A percentile compares a stretch with the other conserved stretches of the same genome.
phyloP scores from a whole-genome alignment of 345 rosid genomes.

The Schrenkiella parvula region DNA sequence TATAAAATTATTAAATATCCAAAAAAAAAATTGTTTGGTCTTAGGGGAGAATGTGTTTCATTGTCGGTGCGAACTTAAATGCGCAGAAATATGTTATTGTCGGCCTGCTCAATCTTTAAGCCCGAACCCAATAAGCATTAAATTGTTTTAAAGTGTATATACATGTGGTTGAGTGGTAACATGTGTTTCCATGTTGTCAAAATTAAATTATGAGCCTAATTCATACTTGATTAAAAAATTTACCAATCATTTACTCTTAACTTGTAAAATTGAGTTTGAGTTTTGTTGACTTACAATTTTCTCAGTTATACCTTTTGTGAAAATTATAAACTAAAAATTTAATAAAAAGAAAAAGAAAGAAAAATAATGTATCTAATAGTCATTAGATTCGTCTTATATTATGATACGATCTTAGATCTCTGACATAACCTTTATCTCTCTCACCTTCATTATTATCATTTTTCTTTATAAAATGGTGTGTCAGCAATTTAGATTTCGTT shows the following conservation, averaged over 20 bases:
- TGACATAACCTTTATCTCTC: conserved; percentile 1
- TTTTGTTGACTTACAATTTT: too few species aligned
- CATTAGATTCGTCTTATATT: neutral
- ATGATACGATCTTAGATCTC: conserved; percentile 6
- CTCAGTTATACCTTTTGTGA: neutral
- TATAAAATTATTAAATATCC: too few species aligned
- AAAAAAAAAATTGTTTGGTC: too few species aligned
- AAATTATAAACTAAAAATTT: neutral
- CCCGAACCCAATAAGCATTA: neutral
- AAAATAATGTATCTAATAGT: neutral
- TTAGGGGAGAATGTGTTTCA: neutral
- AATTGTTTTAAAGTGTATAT: neutral
- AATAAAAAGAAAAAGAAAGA: too few species aligned
- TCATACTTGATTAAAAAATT: neutral
- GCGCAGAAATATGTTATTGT: neutral
- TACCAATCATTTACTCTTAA: neutral
- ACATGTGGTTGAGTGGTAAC: neutral
- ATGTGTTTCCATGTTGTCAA: neutral
- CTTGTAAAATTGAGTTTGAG: neutral
- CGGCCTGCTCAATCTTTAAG: neutral
- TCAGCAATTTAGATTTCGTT: neutral
- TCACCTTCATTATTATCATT: neutral
- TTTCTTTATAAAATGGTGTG: neutral
- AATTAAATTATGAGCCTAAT: neutral
- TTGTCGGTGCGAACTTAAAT: neutral